These are phyloP conservation scores for Podospora pseudocomata DNA, from an alignment of 495 filamentous ascomycete species.

Conservation along the genomic window DNA sequence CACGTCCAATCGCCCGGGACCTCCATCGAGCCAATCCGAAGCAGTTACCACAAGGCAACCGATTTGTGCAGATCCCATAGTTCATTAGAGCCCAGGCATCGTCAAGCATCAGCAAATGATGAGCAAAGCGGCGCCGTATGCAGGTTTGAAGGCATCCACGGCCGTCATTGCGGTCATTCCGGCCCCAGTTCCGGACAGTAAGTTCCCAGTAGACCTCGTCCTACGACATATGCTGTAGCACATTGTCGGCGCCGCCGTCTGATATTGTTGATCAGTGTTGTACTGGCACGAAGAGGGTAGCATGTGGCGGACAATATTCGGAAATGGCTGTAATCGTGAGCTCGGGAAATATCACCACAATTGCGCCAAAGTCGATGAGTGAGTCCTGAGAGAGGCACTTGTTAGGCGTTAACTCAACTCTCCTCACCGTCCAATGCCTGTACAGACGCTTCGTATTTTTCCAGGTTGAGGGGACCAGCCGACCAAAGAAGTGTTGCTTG, in stretches of 20 bases:
- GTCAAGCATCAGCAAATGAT: neutral
- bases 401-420: neutral
- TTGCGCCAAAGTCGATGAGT: neutral
- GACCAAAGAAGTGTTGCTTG: constrained; percentile 67
- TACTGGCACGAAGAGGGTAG: neutral
- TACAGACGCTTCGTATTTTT: constrained; percentile 56
- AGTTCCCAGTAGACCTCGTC: constrained; percentile 8
- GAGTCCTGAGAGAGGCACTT: neutral
- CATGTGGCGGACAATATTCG: neutral
- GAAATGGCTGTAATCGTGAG: neutral
- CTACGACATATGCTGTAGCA: constrained; percentile 28
- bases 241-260: constrained; percentile 7
- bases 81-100: neutral
- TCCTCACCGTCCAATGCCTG: constrained; percentile 14
- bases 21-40: neutral
- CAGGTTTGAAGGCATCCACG: neutral
- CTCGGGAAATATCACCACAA: neutral
- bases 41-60: neutral
- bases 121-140: neutral
- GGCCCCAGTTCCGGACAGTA: neutral
- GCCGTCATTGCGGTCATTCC: neutral
- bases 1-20: neutral
- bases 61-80: constrained; percentile 3
- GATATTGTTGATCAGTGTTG: neutral
- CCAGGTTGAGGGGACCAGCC: constrained; percentile 59